Evolutionary conservation across 129 eudicot species (phyloP), one percentile per base, ranked within the genome.

Genomic region (Centella asiatica): DNA sequence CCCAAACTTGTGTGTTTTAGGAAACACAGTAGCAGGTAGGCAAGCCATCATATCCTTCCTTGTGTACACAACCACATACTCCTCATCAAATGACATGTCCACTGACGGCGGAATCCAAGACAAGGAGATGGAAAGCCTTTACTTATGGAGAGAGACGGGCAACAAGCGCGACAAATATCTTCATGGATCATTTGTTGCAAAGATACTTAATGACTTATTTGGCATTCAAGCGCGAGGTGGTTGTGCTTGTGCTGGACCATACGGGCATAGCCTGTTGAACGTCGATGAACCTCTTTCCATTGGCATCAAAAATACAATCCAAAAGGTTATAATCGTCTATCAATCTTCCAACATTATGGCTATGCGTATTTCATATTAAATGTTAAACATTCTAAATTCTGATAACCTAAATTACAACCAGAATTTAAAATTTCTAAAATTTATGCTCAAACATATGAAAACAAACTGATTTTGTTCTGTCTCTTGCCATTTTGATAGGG

Each of bases 191-290:
- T 82, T 82, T 27, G 76, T 82, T 2, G 83, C 83, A 5, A 82
- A 78, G 56, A 76, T 82, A 6, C 65, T 82, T 7, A 82, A 78
- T 50, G 84, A 82, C 64, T 71, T 82, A 6, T 82, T 82, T 59
- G 88, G 88, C 17, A 75, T 82, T 29, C 88, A 82, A 60, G 78
- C 88, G 9, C 73, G 84, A 25, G 88, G 84, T 4, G 88, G 88
- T 4, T 82, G 84, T 71, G 78, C 88, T 47, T 82, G 88, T 68
- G 88, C 88, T 6, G 88, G 84, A 37, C 84, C 88, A 1, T 82
- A 82, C 45, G 84, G 73, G 18, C 84, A 82, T 28, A 52, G 42
- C 4, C 48, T 82, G 72, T 81, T 82, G 12, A 29, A 71, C 31
- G 66, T 82, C 15, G 78, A 71, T 28, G 68, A 68, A 60, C 22